phyloP scores from a whole-genome alignment of 345 rosid genomes.

The Populus alba region DNA sequence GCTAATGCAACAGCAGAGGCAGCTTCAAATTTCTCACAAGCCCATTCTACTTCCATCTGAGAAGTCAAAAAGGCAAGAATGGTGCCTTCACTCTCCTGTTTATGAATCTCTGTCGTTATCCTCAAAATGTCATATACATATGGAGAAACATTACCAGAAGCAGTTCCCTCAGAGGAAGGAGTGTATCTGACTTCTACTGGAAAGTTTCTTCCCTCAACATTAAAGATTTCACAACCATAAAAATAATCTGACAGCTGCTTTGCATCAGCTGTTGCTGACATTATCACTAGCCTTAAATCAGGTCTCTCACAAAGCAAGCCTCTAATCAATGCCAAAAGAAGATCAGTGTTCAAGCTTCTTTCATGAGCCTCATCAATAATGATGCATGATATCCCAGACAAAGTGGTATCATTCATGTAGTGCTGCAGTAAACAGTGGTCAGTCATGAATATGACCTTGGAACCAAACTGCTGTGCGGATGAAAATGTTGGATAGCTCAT shows the following conservation, averaged over 20 bases:
- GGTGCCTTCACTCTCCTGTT: constrained; percentile 64
- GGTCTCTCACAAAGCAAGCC: constrained; percentile 49
- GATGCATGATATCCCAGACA: constrained; percentile 77
- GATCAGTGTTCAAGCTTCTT: constrained; percentile 90
- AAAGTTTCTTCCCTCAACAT: constrained; percentile 66
- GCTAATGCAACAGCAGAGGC: constrained; percentile 62
- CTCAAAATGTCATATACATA: constrained; percentile 63
- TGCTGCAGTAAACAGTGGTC: constrained; percentile 82
- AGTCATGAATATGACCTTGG: constrained; percentile 71
- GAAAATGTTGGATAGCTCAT: constrained; percentile 55
- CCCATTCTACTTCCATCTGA: constrained; percentile 90
- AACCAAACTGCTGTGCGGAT: constrained; percentile 48
- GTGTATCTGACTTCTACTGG: constrained; percentile 72
- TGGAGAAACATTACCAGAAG: constrained; percentile 41
- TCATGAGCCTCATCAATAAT: constrained; percentile 94
- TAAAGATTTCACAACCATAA: constrained; percentile 53
- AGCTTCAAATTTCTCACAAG: constrained; percentile 64
- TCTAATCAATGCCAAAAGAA: constrained; percentile 72
- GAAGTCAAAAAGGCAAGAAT: constrained; percentile 92
- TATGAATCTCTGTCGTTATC: constrained; percentile 54
- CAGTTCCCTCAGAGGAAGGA: constrained; percentile 26
- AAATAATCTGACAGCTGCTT: constrained; percentile 68
- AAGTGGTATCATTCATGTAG: constrained; percentile 58
- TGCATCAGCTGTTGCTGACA: constrained; percentile 96
- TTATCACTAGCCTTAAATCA: constrained; percentile 73